These are phyloP conservation scores for Lipomyces starkeyi DNA, from an alignment of 805 yeast species.

Conservation along the genomic window DNA sequence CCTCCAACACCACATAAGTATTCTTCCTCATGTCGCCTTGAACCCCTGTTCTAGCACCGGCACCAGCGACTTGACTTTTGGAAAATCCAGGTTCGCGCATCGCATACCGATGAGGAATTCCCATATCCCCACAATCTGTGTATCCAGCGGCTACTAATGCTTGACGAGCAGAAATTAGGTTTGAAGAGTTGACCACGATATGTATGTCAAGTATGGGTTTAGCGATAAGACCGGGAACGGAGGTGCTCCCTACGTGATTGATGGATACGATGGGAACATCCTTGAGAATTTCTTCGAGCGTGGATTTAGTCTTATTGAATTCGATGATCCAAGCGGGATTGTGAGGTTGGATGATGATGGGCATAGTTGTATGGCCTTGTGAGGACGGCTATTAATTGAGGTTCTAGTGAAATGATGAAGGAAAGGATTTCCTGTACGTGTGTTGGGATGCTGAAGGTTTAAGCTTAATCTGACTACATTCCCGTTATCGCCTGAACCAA, in stretches of 20 bases:
- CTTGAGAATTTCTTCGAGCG: conserved; percentile 2
- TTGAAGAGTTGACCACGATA: neutral
- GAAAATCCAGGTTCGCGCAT: neutral
- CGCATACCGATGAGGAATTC: neutral
- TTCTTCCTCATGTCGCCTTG: conserved; percentile 4
- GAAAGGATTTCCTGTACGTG: no score
- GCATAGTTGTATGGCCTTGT: neutral
- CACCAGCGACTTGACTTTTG: neutral
- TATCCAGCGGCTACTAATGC: neutral
- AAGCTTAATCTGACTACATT: no score
- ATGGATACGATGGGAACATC: neutral
- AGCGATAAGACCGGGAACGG: conserved; percentile 1
- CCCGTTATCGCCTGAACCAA: no score
- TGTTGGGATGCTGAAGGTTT: no score
- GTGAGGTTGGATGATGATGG: neutral
- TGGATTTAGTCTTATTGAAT: neutral
- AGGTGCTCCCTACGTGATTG: conserved; percentile 6
- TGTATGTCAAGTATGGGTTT: neutral
- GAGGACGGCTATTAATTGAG: neutral
- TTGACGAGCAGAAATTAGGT: conserved; percentile 1
- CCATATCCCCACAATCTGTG: conserved; percentile 3
- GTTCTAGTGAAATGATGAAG: no score
- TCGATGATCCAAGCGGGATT: conserved; percentile 8
- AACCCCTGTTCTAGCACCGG: neutral
- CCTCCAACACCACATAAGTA: neutral